phyloP scores from a whole-genome alignment of 192 early-diverging fungal species.

The Spinellus fusiger region DNA sequence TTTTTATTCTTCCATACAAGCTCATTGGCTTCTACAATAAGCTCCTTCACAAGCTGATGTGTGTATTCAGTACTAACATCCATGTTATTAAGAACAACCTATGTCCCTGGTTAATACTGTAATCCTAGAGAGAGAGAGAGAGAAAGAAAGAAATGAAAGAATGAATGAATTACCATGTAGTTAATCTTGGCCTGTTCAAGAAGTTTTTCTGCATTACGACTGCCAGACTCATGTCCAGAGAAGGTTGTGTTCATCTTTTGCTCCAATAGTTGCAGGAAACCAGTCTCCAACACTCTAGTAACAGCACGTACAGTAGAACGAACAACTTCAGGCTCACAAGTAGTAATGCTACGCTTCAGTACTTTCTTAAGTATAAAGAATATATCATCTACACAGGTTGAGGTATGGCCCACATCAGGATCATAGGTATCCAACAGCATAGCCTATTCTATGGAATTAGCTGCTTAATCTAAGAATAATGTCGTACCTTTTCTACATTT shows the following conservation, averaged over 20 bases:
- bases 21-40: constrained; percentile 47
- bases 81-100: constrained; percentile 82
- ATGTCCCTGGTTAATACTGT: neutral
- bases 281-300: constrained; percentile 59
- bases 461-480: neutral
- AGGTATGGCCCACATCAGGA: constrained; percentile 32
- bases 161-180: constrained; percentile 73
- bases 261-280: constrained; percentile 60
- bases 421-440: constrained; percentile 63
- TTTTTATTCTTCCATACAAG: constrained; percentile 44
- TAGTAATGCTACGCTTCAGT: constrained; percentile 65
- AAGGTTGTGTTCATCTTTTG: constrained; percentile 51
- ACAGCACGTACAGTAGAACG: constrained; percentile 65
- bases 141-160: too few species aligned
- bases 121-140: neutral
- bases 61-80: constrained; percentile 81
- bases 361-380: constrained; percentile 86
- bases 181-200: constrained; percentile 49
- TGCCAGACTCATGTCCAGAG: constrained; percentile 18
- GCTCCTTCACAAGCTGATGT: constrained; percentile 60
- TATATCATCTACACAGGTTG: constrained; percentile 83
- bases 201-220: constrained; percentile 29
- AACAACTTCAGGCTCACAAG: constrained; percentile 61
- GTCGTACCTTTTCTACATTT: constrained; percentile 64
- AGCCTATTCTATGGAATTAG: constrained; percentile 34